Evolutionary conservation across 2,329 filamentous ascomycete species (phyloP).

Genomic region (Fusarium mexicanum): DNA sequence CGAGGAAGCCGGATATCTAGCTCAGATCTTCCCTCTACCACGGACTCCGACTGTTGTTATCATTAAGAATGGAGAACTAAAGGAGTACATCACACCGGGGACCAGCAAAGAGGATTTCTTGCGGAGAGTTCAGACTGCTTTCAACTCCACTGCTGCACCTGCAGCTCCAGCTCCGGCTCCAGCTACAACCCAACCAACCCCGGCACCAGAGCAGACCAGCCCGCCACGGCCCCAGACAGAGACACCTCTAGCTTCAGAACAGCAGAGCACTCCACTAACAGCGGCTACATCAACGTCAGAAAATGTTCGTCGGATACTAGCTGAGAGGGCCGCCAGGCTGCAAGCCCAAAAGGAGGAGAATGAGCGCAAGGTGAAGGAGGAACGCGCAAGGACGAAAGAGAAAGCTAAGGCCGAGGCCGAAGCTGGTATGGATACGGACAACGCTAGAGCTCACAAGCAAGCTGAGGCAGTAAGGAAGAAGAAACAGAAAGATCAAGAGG

Average conservation of each 20-base stretch:
- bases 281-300: constrained; percentile 44
- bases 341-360: constrained; percentile 54
- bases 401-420: constrained; percentile 56
- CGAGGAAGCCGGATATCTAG: constrained; percentile 82
- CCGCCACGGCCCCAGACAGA: constrained; percentile 34
- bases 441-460: constrained; percentile 55
- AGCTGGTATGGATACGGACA: constrained; percentile 45
- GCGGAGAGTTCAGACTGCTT: constrained; percentile 50
- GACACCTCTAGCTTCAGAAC: constrained; percentile 23
- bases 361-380: constrained; percentile 61
- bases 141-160: constrained; percentile 41
- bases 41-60: constrained; percentile 82
- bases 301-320: constrained; percentile 53
- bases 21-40: constrained; percentile 83
- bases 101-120: constrained; percentile 73
- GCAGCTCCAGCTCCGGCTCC: constrained; percentile 3
- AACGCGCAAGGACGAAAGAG: constrained; percentile 57
- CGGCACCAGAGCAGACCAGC: constrained; percentile 21
- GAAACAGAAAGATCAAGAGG: constrained; percentile 72
- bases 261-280: constrained; percentile 34
- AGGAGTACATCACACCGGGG: constrained; percentile 77
- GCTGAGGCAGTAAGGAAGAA: constrained; percentile 68
- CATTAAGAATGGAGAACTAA: constrained; percentile 80
- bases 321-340: constrained; percentile 61
- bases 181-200: constrained; percentile 6